Evolutionary conservation across 768 basidiomycete species (phyloP).

Genomic region (Leccinum boreale): DNA sequence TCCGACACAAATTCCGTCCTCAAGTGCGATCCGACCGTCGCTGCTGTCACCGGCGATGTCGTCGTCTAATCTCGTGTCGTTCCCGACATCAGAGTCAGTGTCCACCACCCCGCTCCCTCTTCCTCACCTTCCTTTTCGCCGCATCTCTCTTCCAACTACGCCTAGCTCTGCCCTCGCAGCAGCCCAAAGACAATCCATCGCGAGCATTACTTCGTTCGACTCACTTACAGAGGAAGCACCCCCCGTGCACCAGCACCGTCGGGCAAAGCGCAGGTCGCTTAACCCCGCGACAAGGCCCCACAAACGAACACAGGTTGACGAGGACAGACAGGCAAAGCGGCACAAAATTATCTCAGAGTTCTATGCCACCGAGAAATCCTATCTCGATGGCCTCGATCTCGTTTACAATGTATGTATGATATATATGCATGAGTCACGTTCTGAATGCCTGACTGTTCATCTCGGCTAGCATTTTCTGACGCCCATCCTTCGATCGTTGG

Average conservation of each 20-base stretch:
- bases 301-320: conserved; percentile 41
- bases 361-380: conserved; percentile 75
- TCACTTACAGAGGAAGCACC: conserved; percentile 55
- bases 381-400: conserved; percentile 78
- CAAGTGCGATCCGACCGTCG: conserved; percentile 10
- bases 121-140: conserved; percentile 57
- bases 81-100: conserved; percentile 30
- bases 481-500: conserved; percentile 74
- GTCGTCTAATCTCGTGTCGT: conserved; percentile 23
- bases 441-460: not conserved
- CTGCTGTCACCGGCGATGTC: conserved; percentile 18
- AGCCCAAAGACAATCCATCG: conserved; percentile 57
- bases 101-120: conserved; percentile 33
- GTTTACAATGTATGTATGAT: conserved; percentile 64
- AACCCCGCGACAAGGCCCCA: conserved; percentile 21
- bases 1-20: not conserved
- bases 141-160: conserved; percentile 57
- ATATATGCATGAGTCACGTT: conserved; percentile 11
- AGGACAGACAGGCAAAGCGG: conserved; percentile 52
- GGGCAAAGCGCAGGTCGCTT: conserved; percentile 35
- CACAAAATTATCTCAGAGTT: conserved; percentile 77
- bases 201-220: conserved; percentile 71
- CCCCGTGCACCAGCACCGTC: conserved; percentile 26
- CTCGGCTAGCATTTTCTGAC: conserved; percentile 70
- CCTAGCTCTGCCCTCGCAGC: conserved; percentile 38